Percentiles rank a stretch among this genome's conserved stretches.
phyloP scores from a whole-genome alignment of 495 filamentous ascomycete species.

The Penicillium simplicissimum region DNA sequence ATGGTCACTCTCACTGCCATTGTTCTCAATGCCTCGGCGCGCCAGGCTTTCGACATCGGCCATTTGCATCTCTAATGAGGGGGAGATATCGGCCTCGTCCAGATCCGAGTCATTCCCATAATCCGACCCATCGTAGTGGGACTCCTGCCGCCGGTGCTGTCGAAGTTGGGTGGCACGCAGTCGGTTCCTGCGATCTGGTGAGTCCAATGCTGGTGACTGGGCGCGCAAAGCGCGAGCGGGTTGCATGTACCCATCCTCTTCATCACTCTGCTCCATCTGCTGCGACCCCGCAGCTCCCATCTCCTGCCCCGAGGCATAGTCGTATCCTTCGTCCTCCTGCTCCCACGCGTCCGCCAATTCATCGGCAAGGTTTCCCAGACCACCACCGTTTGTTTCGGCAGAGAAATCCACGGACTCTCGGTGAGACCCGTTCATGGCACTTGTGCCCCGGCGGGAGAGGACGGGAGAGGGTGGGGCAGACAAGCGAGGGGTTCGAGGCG shows the following conservation, averaged over 20 bases:
- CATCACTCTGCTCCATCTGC: slow-evolving; percentile 35
- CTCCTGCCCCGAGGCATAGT: slow-evolving; percentile 45
- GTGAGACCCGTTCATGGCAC: slow-evolving; percentile 53
- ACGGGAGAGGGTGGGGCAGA: slow-evolving; percentile 62
- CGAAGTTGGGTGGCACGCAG: slow-evolving; percentile 36
- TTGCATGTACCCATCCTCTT: slow-evolving; percentile 36
- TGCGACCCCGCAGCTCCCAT: slow-evolving; percentile 35
- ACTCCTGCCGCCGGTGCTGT: slow-evolving; percentile 49
- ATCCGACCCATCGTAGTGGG: slow-evolving; percentile 59
- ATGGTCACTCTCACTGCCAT: slow-evolving; percentile 65
- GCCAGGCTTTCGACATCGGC: slow-evolving; percentile 75
- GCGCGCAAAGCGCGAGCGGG: slow-evolving; percentile 29
- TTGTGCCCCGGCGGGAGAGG: slow-evolving; percentile 54
- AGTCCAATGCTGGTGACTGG: slow-evolving; percentile 32
- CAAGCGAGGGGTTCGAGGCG: slow-evolving; percentile 48
- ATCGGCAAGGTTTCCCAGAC: slow-evolving; percentile 81
- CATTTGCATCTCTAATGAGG: slow-evolving; percentile 71
- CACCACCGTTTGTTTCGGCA: slow-evolving; percentile 49
- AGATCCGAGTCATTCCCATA: slow-evolving; percentile 72
- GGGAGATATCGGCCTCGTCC: slow-evolving; percentile 67
- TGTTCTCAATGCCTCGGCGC: slow-evolving; percentile 69
- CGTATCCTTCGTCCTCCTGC: slow-evolving; percentile 58
- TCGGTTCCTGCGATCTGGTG: slow-evolving; percentile 29
- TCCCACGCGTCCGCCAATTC: slow-evolving; percentile 64
- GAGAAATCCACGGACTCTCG: slow-evolving; percentile 46